Conservation (phyloP, 78 protist species). For the Dictyostelium discoideum region dicty_2.7 NC_007089.4:4671501-4672000, state of each 20-base stretch:
- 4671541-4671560: constrained; percentile 83
- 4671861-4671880: constrained; percentile 78
- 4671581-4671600: constrained; percentile 92
- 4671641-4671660: constrained; percentile 75
- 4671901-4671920: constrained; percentile 95
- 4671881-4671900: constrained; percentile 81
- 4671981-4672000: constrained; percentile 94
- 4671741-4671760: background rate
- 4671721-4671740: constrained; percentile 87
- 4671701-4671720: constrained; percentile 96
- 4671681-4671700: constrained; percentile 78
- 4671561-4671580: constrained; percentile 88
- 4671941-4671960: constrained; percentile 72
- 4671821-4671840: constrained; percentile 85
- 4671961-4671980: constrained; percentile 90
- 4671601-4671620: constrained; percentile 95
- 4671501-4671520: constrained; percentile 4
- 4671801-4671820: constrained; percentile 75
- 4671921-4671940: constrained; percentile 79
- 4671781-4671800: constrained; percentile 85
- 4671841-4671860: constrained; percentile 90
- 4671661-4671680: constrained; percentile 81
- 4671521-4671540: constrained; percentile 52
- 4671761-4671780: constrained; percentile 19
- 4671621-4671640: constrained; percentile 90